phyloP scores from a whole-genome alignment of 2,329 filamentous ascomycete species.

The Fusarium chaquense region DNA sequence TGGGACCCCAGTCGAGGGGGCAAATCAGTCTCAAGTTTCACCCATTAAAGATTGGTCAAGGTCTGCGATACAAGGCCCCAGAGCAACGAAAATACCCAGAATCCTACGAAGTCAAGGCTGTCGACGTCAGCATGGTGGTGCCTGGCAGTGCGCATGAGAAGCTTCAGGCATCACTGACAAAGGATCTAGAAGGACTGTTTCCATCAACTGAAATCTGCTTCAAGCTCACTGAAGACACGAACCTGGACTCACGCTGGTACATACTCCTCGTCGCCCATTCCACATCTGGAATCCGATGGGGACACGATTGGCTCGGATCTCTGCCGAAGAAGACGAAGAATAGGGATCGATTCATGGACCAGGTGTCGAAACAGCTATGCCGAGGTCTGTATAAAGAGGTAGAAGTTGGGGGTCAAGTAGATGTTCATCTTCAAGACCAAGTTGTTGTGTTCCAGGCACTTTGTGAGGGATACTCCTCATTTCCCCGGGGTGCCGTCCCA shows the following conservation, averaged over 20 bases:
- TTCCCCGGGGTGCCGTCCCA: slow-evolving; percentile 51
- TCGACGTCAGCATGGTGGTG: slow-evolving; percentile 65
- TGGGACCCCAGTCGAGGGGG: slow-evolving; percentile 58
- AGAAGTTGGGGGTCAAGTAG: slow-evolving; percentile 60
- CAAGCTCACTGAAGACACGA: slow-evolving; percentile 63
- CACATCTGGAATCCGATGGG: slow-evolving; percentile 59
- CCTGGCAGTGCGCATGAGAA: slow-evolving; percentile 58
- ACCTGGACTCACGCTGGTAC: slow-evolving; percentile 64
- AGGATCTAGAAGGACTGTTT: slow-evolving; percentile 57
- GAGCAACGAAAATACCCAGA: slow-evolving; percentile 37
- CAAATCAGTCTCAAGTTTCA: slow-evolving; percentile 58
- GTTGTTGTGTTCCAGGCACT: slow-evolving; percentile 70
- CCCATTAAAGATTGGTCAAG: slow-evolving; percentile 51
- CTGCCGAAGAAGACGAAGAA: slow-evolving; percentile 56
- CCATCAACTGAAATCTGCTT: slow-evolving; percentile 60
- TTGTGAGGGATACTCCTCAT: slow-evolving; percentile 63
- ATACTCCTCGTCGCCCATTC: slow-evolving; percentile 69
- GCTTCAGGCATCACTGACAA: slow-evolving; percentile 57
- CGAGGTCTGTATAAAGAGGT: slow-evolving; percentile 61
- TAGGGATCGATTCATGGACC: slow-evolving; percentile 50
- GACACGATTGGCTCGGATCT: slow-evolving; percentile 59
- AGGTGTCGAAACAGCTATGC: slow-evolving; percentile 61
- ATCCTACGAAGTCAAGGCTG: slow-evolving; percentile 55
- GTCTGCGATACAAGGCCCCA: slow-evolving; percentile 54
- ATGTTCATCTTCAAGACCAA: slow-evolving; percentile 71